A percentile compares a stretch with the other conserved stretches of the same genome.
phyloP scores from a whole-genome alignment of 352 stramenopile genomes.

The Nothophytophthora sp. region DNA sequence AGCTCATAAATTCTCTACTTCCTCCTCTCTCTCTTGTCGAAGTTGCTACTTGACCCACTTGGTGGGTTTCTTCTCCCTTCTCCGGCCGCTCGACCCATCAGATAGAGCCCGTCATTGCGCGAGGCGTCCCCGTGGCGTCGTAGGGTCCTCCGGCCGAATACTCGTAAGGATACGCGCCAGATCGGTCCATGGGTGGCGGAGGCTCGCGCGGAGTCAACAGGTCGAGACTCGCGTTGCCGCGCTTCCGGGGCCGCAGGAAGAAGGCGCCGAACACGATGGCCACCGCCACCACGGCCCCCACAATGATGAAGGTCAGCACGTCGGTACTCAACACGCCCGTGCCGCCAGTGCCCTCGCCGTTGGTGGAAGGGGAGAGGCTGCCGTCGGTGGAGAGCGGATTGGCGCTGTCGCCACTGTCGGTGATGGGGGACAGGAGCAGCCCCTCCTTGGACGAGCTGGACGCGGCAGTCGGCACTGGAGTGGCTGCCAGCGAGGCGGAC shows the following conservation, averaged over 20 bases:
- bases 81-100: too few relatives aligned
- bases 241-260: constrained; percentile 33
- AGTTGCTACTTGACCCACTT: too few relatives aligned
- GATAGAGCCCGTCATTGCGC: constrained; percentile 12
- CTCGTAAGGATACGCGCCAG: constrained; percentile 25
- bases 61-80: too few relatives aligned
- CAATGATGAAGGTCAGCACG: constrained; percentile 30
- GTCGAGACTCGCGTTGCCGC: constrained; percentile 18
- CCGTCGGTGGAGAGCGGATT: constrained; percentile 16
- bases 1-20: too few relatives aligned
- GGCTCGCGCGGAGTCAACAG: constrained; percentile 20
- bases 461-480: constrained; percentile 6
- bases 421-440: constrained; percentile 31
- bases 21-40: too few relatives aligned
- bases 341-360: constrained; percentile 11
- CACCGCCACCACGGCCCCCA: constrained; percentile 23
- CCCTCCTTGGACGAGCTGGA: constrained; percentile 15
- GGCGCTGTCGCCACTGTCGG: constrained; percentile 18
- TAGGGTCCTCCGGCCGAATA: constrained; percentile 21
- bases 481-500: constrained; percentile 1
- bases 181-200: constrained; percentile 18
- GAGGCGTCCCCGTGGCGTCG: constrained; percentile 30
- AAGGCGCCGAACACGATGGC: constrained; percentile 34
- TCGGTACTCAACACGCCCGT: constrained; percentile 16
- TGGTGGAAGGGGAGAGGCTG: constrained; percentile 7